Percentiles rank a stretch among this genome's conserved stretches.
Evolutionary conservation across 2,329 filamentous ascomycete genomes (phyloP).

Genomic region (Claviceps spartinae): DNA sequence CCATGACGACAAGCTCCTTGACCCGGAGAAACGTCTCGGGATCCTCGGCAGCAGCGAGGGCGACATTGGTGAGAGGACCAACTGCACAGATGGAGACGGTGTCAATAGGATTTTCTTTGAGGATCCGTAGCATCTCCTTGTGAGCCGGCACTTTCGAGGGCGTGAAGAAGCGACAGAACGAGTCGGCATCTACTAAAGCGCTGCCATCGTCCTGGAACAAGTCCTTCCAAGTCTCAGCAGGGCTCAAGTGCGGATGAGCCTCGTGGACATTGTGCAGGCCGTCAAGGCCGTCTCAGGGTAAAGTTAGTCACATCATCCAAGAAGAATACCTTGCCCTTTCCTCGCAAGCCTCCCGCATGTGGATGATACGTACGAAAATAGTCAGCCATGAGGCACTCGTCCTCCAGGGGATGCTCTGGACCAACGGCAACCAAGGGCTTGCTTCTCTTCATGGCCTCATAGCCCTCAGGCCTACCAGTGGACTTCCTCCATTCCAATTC

Average conservation of each 20-base stretch:
- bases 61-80: conserved; percentile 87
- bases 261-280: conserved; percentile 65
- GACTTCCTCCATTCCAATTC: conserved; percentile 72
- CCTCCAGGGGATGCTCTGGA: conserved; percentile 71
- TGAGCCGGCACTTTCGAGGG: conserved; percentile 63
- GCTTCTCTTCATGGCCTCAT: conserved; percentile 53
- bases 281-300: conserved; percentile 51
- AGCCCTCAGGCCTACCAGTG: conserved; percentile 54
- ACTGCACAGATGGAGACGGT: conserved; percentile 84
- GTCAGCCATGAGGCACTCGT: conserved; percentile 66
- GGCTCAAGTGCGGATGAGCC: conserved; percentile 60
- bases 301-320: not conserved
- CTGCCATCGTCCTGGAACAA: conserved; percentile 37
- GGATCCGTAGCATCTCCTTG: conserved; percentile 76
- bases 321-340: not conserved
- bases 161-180: conserved; percentile 51
- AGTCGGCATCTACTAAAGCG: conserved; percentile 24
- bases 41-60: conserved; percentile 76
- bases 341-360: not conserved
- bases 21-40: conserved; percentile 77
- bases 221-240: conserved; percentile 59
- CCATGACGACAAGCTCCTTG: conserved; percentile 93
- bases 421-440: conserved; percentile 82
- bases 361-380: conserved; percentile 59
- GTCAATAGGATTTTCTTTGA: conserved; percentile 67